Base-by-base conservation (phyloP, 257 asterid genomes). In the Linaria vulgaris region DNA sequence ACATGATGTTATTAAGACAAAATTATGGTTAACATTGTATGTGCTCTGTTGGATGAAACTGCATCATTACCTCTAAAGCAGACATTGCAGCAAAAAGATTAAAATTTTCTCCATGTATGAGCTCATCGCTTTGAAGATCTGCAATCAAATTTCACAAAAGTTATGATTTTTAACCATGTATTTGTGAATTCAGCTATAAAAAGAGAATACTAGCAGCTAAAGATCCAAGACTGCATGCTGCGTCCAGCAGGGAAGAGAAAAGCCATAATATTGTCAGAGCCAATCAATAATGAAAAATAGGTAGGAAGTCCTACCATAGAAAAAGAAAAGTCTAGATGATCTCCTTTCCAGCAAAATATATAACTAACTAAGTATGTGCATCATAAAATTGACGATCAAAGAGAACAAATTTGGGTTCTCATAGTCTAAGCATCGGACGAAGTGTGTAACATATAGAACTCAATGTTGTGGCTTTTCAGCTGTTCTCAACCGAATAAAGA, bases 61-160 rank as follows among this genome's bases (percentile, higher is more conserved):
- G 46, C 51, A 68, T 51, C 46, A 69, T 80, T 85, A 94, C 99
- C 99, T 94, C 99, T 77, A 94, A 82, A 16, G 99, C 97, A 50
- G 99, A 90, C 99, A 94, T 90, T 79, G 99, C 99, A 1, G 99
- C 97, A 73, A 87, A 90, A 68, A 90, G 87, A 74, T 94, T 90
- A 77, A 94, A 94, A 72, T 84, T 85, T 19, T 84, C 95, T 60
- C 95, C 97, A 62, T 64, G 80, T 67, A 94, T 87, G 71, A 94
- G 95, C 77, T 94, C 97, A 65, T 90, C 96, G 68, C 69, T 87
- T 70, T 49, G 85, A 71, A 94, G 94, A 85, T 89, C 99, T 94
- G 88, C 45, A 51, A 56, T 64, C 64, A 82, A 67, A 69, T 59
- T 50, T 67, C 61, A 70, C 15, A 11, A 55, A 62, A 63, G 31